Percentiles rank a stretch among this genome's conserved stretches.
Evolutionary conservation across 352 stramenopile genomes (phyloP).

Genomic region (Pythium scleroteichum): DNA sequence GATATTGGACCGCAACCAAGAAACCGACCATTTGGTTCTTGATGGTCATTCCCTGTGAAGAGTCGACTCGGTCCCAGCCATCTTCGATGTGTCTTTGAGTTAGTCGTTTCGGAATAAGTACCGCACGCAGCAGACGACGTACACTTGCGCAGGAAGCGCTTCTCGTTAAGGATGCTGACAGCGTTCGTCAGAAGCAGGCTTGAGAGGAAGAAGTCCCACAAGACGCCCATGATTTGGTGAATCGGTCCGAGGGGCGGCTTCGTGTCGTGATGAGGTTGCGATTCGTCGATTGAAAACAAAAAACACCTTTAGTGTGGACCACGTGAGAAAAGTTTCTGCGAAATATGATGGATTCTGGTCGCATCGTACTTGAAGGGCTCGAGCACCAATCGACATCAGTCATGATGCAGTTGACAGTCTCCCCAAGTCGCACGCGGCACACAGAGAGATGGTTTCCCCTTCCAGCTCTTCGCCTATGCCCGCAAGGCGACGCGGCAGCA

Average conservation of each 20-base stretch:
- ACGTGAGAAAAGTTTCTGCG: no score
- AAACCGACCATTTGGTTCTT: conserved; percentile 90
- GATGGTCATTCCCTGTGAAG: conserved; percentile 77
- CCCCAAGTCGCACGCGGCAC: no score
- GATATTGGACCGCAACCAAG: conserved; percentile 82
- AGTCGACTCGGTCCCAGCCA: conserved; percentile 83
- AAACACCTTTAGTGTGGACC: conserved; percentile 5
- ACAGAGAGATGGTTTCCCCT: background rate
- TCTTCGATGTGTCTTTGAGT: conserved; percentile 33
- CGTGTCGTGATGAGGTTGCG: conserved; percentile 8
- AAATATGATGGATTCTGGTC: background rate
- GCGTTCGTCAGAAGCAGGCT: conserved; percentile 86
- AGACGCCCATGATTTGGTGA: conserved; percentile 58
- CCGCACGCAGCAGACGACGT: conserved; percentile 27
- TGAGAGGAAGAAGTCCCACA: conserved; percentile 89
- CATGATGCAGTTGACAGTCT: no score
- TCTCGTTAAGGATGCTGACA: conserved; percentile 87
- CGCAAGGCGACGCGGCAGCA: conserved; percentile 9
- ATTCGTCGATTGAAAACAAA: no score
- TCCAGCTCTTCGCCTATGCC: background rate
- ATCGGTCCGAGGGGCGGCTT: conserved; percentile 6
- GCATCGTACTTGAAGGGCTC: no score
- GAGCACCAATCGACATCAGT: no score
- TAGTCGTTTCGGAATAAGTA: no score
- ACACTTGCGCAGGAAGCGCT: conserved; percentile 85